A percentile compares a stretch with the other conserved stretches of the same genome.
phyloP scores from a whole-genome alignment of 306 rosid species.

The Trichosanthes cucumerina region DNA sequence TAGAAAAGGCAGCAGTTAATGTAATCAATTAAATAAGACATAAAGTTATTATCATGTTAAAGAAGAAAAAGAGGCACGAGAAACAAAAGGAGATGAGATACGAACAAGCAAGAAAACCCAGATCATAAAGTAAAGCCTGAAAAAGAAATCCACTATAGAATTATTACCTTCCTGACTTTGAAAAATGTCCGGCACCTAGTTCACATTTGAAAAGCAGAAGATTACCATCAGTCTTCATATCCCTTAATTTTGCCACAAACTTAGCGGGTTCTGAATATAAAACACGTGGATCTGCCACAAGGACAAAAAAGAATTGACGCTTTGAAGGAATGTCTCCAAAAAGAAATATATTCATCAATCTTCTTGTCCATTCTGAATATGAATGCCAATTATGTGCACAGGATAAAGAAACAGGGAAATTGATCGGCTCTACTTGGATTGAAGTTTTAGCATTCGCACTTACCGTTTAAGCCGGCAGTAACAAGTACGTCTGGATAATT shows the following conservation, averaged over 20 bases:
- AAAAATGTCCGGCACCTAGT: constrained; percentile 86
- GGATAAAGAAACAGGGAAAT: neutral
- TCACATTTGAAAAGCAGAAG: constrained; percentile 75
- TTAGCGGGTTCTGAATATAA: constrained; percentile 87
- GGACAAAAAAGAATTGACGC: neutral
- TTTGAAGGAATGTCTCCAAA: neutral
- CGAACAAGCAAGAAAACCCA: neutral
- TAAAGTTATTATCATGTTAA: neutral
- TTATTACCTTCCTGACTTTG: constrained; percentile 86
- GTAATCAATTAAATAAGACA: neutral
- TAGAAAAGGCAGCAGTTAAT: neutral
- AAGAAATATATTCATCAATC: neutral
- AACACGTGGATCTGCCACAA: constrained; percentile 76
- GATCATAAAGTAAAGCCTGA: neutral
- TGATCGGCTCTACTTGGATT: neutral
- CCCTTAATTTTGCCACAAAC: constrained; percentile 86
- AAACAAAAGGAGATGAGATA: neutral
- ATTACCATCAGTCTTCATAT: constrained; percentile 61
- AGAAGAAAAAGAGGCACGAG: neutral
- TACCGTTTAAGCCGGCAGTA: constrained; percentile 92
- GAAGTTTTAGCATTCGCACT: constrained; percentile 7
- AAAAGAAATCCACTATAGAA: neutral
- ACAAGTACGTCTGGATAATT: constrained; percentile 74
- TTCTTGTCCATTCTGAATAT: neutral
- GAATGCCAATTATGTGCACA: neutral